These are phyloP conservation scores for Pseudogymnoascus sp. DNA, from an alignment of 2,329 filamentous ascomycete species.

Conservation along the genomic window DNA sequence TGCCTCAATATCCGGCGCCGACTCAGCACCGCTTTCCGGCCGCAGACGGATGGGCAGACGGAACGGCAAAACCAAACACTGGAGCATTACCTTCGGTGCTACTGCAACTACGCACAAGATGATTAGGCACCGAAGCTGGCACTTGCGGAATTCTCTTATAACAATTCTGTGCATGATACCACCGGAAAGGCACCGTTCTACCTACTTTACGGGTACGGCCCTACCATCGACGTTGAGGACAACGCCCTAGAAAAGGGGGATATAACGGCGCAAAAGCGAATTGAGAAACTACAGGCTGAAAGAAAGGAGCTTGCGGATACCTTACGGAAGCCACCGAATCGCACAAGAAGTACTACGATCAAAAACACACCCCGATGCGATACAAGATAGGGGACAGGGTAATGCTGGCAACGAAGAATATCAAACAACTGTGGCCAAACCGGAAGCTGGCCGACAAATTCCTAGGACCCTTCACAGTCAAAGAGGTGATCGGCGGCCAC, in stretches of 20 bases:
- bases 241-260: too few relatives aligned
- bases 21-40: background rate
- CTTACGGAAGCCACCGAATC: background rate
- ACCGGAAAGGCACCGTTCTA: background rate
- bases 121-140: background rate
- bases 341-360: background rate
- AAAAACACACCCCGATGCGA: background rate
- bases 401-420: background rate
- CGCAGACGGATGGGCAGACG: background rate
- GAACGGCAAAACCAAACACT: background rate
- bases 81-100: background rate
- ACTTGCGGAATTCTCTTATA: background rate
- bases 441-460: background rate
- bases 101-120: background rate
- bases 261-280: too few relatives aligned
- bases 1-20: background rate
- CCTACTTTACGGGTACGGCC: background rate
- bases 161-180: background rate
- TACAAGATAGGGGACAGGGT: background rate
- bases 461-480: background rate
- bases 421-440: background rate
- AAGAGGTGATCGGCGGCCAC: background rate
- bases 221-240: background rate
- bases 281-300: background rate
- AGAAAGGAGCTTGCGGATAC: too few relatives aligned